phyloP scores from a whole-genome alignment of 169 alveolate genomes.

The Theileria orientalis region DNA sequence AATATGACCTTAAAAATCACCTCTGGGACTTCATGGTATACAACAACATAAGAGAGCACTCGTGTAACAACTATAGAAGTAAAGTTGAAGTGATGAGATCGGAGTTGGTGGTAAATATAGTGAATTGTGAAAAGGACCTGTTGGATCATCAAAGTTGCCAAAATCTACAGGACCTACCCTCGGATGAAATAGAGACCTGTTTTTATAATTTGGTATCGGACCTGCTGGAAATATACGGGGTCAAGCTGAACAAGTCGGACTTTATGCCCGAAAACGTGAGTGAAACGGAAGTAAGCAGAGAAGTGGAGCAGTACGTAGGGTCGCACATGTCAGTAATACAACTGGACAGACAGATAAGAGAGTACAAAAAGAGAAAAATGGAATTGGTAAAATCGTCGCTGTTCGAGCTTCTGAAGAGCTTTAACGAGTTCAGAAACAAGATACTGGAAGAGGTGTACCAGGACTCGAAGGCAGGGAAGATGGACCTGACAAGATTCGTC shows the following conservation, averaged over 20 bases:
- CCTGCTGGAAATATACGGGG: not conserved
- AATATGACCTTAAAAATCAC: slow-evolving; percentile 29
- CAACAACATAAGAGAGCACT: slow-evolving; percentile 42
- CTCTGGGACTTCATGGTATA: slow-evolving; percentile 61
- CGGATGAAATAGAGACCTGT: not conserved
- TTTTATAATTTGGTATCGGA: slow-evolving; percentile 6
- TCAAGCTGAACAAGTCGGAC: not conserved
- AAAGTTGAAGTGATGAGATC: slow-evolving; percentile 25
- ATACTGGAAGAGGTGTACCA: slow-evolving; percentile 42
- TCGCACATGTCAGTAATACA: slow-evolving; percentile 19
- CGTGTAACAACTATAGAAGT: slow-evolving; percentile 25
- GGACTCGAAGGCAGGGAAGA: slow-evolving; percentile 9
- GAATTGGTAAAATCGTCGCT: slow-evolving; percentile 24
- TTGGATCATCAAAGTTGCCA: not conserved
- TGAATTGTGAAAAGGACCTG: not conserved
- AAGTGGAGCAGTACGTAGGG: slow-evolving; percentile 21
- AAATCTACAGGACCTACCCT: not conserved
- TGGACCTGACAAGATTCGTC: slow-evolving; percentile 46
- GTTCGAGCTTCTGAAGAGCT: slow-evolving; percentile 21
- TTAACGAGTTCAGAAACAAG: slow-evolving; percentile 39
- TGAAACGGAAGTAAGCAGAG: not conserved
- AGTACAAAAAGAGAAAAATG: slow-evolving; percentile 22
- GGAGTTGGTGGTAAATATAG: slow-evolving; percentile 30
- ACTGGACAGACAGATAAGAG: slow-evolving; percentile 20
- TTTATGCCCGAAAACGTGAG: not conserved